A percentile compares a stretch with the other conserved stretches of the same genome.
Evolutionary conservation across 2,329 filamentous ascomycete genomes (phyloP).

Genomic region (Venturia effusa): DNA sequence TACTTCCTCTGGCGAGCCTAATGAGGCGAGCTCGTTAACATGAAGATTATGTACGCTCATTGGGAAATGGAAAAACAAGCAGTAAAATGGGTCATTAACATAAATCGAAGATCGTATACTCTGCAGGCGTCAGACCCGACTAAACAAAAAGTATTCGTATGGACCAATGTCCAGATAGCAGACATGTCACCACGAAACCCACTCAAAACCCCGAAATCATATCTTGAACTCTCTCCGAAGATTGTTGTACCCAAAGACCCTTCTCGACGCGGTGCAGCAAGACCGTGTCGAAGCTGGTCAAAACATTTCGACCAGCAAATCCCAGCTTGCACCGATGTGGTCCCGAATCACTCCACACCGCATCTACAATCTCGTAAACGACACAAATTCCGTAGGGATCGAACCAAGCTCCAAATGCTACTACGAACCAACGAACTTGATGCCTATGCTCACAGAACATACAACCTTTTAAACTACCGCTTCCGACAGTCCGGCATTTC

Average conservation of each 20-base stretch:
- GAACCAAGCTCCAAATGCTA: background rate
- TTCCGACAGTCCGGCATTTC: background rate
- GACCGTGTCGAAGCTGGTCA: background rate
- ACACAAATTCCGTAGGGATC: background rate
- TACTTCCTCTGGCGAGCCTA: too few relatives aligned
- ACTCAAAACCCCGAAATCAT: background rate
- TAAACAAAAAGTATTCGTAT: too few relatives aligned
- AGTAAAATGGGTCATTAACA: too few relatives aligned
- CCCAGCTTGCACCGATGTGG: background rate
- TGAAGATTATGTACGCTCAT: too few relatives aligned
- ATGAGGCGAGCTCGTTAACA: too few relatives aligned
- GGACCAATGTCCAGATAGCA: background rate
- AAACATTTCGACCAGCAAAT: background rate
- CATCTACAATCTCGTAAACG: background rate
- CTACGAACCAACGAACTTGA: background rate
- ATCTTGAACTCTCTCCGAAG: background rate
- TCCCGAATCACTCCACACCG: background rate
- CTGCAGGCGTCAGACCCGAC: too few relatives aligned
- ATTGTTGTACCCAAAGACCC: too few relatives aligned
- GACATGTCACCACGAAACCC: background rate
- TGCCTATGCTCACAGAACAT: background rate
- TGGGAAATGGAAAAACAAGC: too few relatives aligned
- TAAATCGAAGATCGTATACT: too few relatives aligned
- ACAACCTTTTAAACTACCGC: background rate
- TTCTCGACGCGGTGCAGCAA: too few relatives aligned